Percentiles rank a stretch among this genome's conserved stretches.
Evolutionary conservation across 208 protist species (phyloP).

Genomic region (Crithidia thermophila): DNA sequence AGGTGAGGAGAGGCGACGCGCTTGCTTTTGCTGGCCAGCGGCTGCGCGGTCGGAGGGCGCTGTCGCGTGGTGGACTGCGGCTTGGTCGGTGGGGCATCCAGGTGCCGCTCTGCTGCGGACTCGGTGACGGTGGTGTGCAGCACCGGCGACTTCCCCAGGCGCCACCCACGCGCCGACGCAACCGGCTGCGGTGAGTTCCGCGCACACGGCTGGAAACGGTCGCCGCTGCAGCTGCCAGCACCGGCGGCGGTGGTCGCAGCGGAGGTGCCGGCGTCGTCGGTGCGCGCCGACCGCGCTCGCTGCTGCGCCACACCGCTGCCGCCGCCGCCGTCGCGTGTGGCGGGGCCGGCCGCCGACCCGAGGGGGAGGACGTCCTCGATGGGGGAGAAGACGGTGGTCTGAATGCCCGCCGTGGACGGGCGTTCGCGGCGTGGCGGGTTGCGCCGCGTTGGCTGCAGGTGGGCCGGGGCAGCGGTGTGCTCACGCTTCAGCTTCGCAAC

Average conservation of each 20-base stretch:
- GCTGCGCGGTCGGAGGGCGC: constrained; percentile 11
- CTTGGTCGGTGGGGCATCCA: not conserved
- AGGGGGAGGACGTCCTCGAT: not conserved
- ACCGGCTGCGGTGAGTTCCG: not conserved
- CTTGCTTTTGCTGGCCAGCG: not conserved
- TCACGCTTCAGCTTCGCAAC: not conserved
- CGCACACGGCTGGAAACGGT: too few species aligned
- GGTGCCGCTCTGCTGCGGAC: not conserved
- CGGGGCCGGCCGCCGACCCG: not conserved
- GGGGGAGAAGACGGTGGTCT: not conserved
- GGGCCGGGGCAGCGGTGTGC: not conserved
- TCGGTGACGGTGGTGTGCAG: not conserved
- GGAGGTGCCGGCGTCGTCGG: not conserved
- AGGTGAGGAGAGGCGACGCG: not conserved
- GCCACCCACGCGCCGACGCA: not conserved
- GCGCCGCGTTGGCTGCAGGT: not conserved
- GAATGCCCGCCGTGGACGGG: constrained; percentile 24
- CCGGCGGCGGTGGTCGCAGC: too few species aligned
- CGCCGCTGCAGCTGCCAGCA: too few species aligned
- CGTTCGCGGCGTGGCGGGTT: constrained; percentile 1
- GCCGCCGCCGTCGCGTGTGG: not conserved
- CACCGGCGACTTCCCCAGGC: not conserved
- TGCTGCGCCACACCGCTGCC: constrained; percentile 7
- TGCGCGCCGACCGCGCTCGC: constrained; percentile 12
- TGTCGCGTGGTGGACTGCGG: not conserved